Evolutionary conservation across 2,329 filamentous ascomycete species (phyloP).

Genomic region (Corniculantispora saksenae): DNA sequence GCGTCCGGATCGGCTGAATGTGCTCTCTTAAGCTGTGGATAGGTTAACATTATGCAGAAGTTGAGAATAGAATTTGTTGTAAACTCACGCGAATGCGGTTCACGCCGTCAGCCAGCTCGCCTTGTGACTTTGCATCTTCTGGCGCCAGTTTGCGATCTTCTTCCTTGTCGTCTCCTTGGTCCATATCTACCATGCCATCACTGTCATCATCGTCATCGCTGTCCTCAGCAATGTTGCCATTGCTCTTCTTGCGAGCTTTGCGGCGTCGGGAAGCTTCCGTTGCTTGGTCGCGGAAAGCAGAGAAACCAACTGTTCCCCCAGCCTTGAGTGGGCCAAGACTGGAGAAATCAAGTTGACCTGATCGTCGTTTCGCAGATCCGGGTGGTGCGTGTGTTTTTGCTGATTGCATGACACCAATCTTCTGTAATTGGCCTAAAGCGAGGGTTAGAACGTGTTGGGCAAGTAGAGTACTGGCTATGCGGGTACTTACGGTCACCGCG

Average conservation of each 20-base stretch:
- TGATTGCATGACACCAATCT: constrained; percentile 84
- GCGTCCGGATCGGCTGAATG: constrained; percentile 72
- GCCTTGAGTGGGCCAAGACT: constrained; percentile 81
- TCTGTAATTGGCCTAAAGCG: constrained; percentile 79
- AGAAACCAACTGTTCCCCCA: constrained; percentile 86
- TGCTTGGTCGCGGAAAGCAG: constrained; percentile 76
- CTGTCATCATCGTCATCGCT: constrained; percentile 70
- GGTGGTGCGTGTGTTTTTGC: constrained; percentile 66
- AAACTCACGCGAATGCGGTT: constrained; percentile 74
- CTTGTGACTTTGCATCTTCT: constrained; percentile 71
- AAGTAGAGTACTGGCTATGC: background rate
- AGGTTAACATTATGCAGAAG: constrained; percentile 26
- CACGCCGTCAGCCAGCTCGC: constrained; percentile 78
- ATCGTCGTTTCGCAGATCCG: constrained; percentile 71
- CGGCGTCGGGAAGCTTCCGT: constrained; percentile 51
- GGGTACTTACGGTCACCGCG: constrained; percentile 81
- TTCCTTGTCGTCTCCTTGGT: constrained; percentile 64
- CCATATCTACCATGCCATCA: constrained; percentile 64
- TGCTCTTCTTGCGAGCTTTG: constrained; percentile 64
- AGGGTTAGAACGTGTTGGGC: constrained; percentile 14
- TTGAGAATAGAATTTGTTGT: background rate
- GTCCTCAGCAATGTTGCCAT: constrained; percentile 68
- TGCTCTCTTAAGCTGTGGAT: constrained; percentile 71
- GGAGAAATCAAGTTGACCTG: constrained; percentile 81
- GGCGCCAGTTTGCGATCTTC: constrained; percentile 60